phyloP scores from a whole-genome alignment of 2,329 filamentous ascomycete genomes.

The Canariomyces notabilis region DNA sequence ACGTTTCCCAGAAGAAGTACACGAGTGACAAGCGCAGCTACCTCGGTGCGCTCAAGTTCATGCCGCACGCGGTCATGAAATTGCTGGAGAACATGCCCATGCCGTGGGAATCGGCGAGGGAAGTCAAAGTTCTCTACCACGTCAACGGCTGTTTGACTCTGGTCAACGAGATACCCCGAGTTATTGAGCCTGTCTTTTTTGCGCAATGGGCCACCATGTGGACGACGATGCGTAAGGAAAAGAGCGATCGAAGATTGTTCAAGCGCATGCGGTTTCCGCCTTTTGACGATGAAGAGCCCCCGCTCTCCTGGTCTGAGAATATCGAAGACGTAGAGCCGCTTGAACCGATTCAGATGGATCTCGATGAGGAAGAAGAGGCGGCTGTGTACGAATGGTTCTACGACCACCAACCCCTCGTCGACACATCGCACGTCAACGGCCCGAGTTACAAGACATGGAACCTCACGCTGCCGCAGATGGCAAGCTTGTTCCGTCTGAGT shows the following conservation, averaged over 20 bases:
- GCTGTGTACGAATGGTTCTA: conserved; percentile 97
- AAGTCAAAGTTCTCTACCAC: conserved; percentile 97
- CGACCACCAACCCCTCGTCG: conserved; percentile 82
- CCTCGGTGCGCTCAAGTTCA: conserved; percentile 94
- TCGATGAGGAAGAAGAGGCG: conserved; percentile 88
- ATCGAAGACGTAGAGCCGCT: conserved; percentile 97
- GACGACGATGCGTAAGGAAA: conserved; percentile 96
- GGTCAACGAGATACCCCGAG: conserved; percentile 92
- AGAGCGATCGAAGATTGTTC: conserved; percentile 91
- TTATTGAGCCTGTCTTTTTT: conserved; percentile 96
- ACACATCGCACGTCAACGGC: conserved; percentile 91
- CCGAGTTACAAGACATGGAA: conserved; percentile 98
- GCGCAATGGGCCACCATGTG: conserved; percentile 99
- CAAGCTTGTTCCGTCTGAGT: conserved; percentile 86
- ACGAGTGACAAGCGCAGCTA: conserved; percentile 98
- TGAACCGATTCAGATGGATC: conserved; percentile 97
- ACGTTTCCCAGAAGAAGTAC: conserved; percentile 99
- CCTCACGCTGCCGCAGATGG: conserved; percentile 88
- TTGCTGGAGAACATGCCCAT: conserved; percentile 99
- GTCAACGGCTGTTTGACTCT: conserved; percentile 95
- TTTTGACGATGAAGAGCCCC: conserved; percentile 97
- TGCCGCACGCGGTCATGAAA: conserved; percentile 97
- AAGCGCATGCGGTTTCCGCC: conserved; percentile 99
- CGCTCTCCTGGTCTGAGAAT: conserved; percentile 96
- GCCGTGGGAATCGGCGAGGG: conserved; percentile 95